Evolutionary conservation across 2,329 filamentous ascomycete genomes (phyloP), one percentile per base, ranked within the genome.

Genomic region (Triangularia setosa): DNA sequence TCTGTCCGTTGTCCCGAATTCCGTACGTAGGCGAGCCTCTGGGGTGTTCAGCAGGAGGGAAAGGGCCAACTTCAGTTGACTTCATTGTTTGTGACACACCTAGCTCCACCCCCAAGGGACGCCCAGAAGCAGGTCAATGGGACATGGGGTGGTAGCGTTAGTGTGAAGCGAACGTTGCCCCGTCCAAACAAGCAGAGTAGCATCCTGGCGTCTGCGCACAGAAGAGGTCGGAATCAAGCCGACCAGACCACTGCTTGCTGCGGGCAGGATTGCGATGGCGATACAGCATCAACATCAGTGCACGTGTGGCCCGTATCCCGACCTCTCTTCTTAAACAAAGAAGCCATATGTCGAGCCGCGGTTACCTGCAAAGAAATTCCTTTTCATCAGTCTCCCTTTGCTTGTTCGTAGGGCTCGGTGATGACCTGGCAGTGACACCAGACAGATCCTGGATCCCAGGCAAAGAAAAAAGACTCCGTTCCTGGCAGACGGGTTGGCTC

Each of bases 171-270:
- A n/a, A n/a, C n/a, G n/a, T n/a, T n/a, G n/a, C 27, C 21, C 35
- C 12, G 18, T 33, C 27, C 21, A 33, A 28, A 8, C 27, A 21
- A 30, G 30, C 14, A 58, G 11, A 58, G 56, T 35, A 59, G 18
- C 40, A 40, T 30, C 55, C 33, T 58, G 28, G 55, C 55, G 28
- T 21, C 23, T 25, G 27, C n/a, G 57, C 40, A 59, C 57, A 59
- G 40, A 59, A 14, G 14, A 9, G 57, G 40, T 59, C 57, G 57
- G 57, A 59, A 59, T 27, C 57, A 59, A 59, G 30, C 57, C 57
- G 57, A 59, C 57, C 57, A 40, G 56, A 3, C 16, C 14, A n/a
- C 16, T n/a, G 30, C 30, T 35, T 35, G 2, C 33, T 40, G 33
- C 33, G 33, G 33, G 14, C 33, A 40, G 33, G 11, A 40, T 40